phyloP scores from a whole-genome alignment of 129 eudicot species.

The Lactuca sativa region DNA sequence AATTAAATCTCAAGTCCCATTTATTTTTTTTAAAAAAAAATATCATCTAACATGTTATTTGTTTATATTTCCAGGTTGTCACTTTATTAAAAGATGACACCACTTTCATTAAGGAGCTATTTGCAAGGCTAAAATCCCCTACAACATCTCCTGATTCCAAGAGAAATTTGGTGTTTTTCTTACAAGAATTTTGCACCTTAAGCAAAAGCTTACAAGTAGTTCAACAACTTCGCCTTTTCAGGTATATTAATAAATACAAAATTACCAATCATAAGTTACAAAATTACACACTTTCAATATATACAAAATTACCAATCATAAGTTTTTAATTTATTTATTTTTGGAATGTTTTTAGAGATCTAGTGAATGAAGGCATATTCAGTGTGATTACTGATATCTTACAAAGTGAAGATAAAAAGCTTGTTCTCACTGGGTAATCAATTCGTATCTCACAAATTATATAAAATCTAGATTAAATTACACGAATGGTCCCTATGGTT shows the following conservation, averaged over 20 bases:
- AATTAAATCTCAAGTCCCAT: background rate
- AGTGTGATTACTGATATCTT: conserved; percentile 67
- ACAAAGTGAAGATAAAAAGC: conserved; percentile 78
- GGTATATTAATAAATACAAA: conserved; percentile 50
- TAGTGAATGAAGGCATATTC: conserved; percentile 78
- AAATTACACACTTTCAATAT: background rate
- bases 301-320: conserved; percentile 1
- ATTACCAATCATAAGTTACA: too few relatives aligned
- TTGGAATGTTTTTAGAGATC: conserved; percentile 55
- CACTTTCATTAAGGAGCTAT: conserved; percentile 73
- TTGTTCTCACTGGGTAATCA: conserved; percentile 82
- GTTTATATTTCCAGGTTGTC: conserved; percentile 59
- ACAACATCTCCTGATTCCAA: conserved; percentile 59
- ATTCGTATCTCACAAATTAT: conserved; percentile 12
- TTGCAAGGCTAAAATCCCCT: conserved; percentile 73
- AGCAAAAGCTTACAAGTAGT: conserved; percentile 91
- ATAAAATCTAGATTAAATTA: background rate
- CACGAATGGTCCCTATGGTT: too few relatives aligned
- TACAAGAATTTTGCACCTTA: conserved; percentile 84
- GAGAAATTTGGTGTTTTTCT: conserved; percentile 75
- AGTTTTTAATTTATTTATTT: conserved; percentile 10
- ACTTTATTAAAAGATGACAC: conserved; percentile 80
- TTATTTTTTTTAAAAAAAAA: conserved; percentile 1
- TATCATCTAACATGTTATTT: background rate
- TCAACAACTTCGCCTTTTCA: conserved; percentile 72